Base-by-base conservation (phyloP, 306 rosid genomes). In the Sicyos baderoa region DNA sequence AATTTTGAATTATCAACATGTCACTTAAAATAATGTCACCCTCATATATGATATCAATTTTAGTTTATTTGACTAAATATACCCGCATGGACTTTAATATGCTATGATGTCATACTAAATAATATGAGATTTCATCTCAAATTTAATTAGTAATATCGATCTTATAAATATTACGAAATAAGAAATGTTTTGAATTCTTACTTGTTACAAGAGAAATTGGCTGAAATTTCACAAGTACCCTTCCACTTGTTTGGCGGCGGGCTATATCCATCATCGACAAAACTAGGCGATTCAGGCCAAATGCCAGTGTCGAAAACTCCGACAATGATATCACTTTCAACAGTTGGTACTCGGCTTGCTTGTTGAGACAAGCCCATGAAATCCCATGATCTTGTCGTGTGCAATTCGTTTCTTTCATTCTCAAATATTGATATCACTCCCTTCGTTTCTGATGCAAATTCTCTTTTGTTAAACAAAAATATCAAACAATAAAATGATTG, bases 341-440 rank as follows among this genome's bases (percentile, higher is more conserved):
- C 76, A 0, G 59, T 2, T 0, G 49, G 17, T 8, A 19, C 59
- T 53, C 74, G 32, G 4, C 7, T 16, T 1, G 19, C 9, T 45
- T 22, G 40, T 57, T 53, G 32, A 3, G 27, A 0, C 8, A 79
- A 37, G 3, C 70, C 76, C 74, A 79, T 71, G 57, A 75, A 79
- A 10, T 79, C 82, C 82, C 79, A 78, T 4, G 78, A 70, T 12
- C 76, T 82, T 27, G 89, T 85, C 25, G 86, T 85, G 0, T 68
- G 84, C 7, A 76, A 82, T 15, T 74, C 29, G 13, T 45, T 68
- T 37, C 52, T 76, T 56, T n/a, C 4, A 42, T 17, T 76, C 8
- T 78, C 82, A 56, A 85, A 79, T 9, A 83, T 84, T 1, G 87
- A 76, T 42, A 85, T 70, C 2, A 85, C 86, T 0, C 77, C 76